phyloP scores from a whole-genome alignment of 2,329 filamentous ascomycete genomes.

The Chaetomiaceae sp. region DNA sequence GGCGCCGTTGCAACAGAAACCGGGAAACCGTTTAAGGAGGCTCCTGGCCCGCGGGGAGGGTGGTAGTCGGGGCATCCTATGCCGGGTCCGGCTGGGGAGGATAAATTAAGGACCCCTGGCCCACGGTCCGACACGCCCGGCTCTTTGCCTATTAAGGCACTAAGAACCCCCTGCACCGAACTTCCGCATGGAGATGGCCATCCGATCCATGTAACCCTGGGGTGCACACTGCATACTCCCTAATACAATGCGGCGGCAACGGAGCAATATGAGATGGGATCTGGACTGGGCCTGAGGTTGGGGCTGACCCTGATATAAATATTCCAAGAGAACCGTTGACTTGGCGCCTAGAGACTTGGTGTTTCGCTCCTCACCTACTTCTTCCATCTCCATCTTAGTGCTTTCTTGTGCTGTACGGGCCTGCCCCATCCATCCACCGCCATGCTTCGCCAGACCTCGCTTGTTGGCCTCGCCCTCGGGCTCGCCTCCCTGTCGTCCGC shows the following conservation, averaged over 20 bases:
- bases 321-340: not conserved
- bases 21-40: not conserved
- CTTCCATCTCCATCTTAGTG: not conserved
- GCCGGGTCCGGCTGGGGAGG: constrained; percentile 3
- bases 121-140: constrained; percentile 6
- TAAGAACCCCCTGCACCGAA: constrained; percentile 1
- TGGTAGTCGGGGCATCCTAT: not conserved
- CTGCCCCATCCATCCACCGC: not conserved
- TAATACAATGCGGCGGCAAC: not conserved
- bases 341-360: not conserved
- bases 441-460: constrained; percentile 9
- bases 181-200: constrained; percentile 1
- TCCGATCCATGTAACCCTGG: not conserved
- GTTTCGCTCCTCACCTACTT: not conserved
- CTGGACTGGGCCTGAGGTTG: too few species aligned
- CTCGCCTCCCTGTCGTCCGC: constrained; percentile 44
- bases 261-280: not conserved
- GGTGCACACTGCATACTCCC: not conserved
- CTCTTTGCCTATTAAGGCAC: constrained; percentile 3
- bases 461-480: constrained; percentile 42
- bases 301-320: not conserved
- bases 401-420: too few species aligned
- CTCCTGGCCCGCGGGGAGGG: not conserved
- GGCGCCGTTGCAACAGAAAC: not conserved
- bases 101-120: constrained; percentile 6